Evolutionary conservation across 2,329 filamentous ascomycete genomes (phyloP).

Genomic region (Fusarium napiforme): DNA sequence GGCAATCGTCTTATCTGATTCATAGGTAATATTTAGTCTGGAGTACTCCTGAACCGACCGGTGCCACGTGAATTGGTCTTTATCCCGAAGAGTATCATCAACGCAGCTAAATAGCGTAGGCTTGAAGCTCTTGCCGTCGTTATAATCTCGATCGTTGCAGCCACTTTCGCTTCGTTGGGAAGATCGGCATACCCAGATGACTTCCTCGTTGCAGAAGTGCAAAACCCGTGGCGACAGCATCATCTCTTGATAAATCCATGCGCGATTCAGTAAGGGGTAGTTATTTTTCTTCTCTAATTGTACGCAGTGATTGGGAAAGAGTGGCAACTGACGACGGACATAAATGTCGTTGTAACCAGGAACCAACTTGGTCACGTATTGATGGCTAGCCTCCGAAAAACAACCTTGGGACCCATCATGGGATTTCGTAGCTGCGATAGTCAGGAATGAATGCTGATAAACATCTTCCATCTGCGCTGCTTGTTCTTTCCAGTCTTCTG

Average conservation of each 20-base stretch:
- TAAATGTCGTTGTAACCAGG: neutral
- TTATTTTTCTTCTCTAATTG: neutral
- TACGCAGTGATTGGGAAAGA: neutral
- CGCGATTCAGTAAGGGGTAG: neutral
- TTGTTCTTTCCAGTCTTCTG: neutral
- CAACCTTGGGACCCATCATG: neutral
- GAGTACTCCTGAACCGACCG: neutral
- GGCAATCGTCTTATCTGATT: neutral
- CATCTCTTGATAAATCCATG: neutral
- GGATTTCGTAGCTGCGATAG: neutral
- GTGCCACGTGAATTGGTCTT: neutral
- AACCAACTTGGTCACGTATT: neutral
- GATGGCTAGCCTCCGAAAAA: neutral
- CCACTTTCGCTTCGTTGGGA: neutral
- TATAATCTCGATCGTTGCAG: rapidly evolving
- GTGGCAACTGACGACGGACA: rapidly evolving
- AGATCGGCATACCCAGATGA: neutral
- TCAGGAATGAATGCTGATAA: neutral
- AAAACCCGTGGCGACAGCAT: neutral
- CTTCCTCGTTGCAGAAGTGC: neutral
- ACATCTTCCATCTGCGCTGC: neutral
- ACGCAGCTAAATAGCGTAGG: neutral
- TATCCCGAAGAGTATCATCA: rapidly evolving
- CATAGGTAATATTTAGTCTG: rapidly evolving
- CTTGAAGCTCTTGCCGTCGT: neutral